Evolutionary conservation across 306 rosid species (phyloP), one percentile per base, ranked within the genome.

Genomic region (barrel medic (Medicago truncatula)): DNA sequence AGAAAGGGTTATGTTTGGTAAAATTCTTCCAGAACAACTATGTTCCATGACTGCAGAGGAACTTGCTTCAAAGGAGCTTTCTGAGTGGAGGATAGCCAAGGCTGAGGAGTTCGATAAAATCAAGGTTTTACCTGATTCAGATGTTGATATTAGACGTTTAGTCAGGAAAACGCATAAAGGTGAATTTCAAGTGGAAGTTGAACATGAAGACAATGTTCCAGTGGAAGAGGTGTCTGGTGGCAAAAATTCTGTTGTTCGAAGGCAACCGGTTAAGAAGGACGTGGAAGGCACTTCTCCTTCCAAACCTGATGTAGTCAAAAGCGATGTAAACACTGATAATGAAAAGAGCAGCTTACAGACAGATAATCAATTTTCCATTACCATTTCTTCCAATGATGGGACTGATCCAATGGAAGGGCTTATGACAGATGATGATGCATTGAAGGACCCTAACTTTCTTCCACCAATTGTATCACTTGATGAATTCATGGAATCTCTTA

Each of bases 31-130:
- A 5, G 91, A 87, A 31, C 86, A 88, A 12, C 84, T 96, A 38
- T 96, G 99, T 79, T 89, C 97, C 23, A 96, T 96, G 99, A 89
- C 91, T 57, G 98, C 99, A 0, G 99, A 96, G 84, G 99, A 96
- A 70, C 99, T 96, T 83, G 99, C 99, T 78, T 96, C 99, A 6
- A 88, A 96, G 86, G 98, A 96, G 89, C 99, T 96, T 78, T 89
- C 98, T 63, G 78, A 96, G 86, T 96, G 99, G 99, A 88, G 99
- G 82, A 88, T 89, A 89, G 99, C 99, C 11, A 96, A 96, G 87
- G 99, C 99, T n/a, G 99, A 96, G 81, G 98, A 96, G 82, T 65
- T 92, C 84, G 99, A 96, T 5, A 96, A 96, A 76, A 96, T 96
- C 98, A 96, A 92, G 60, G 93, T 96, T 74, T 82, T 96, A 74